Base-by-base conservation (phyloP, 306 rosid genomes). In the Fragaria nilgerrensis region DNA sequence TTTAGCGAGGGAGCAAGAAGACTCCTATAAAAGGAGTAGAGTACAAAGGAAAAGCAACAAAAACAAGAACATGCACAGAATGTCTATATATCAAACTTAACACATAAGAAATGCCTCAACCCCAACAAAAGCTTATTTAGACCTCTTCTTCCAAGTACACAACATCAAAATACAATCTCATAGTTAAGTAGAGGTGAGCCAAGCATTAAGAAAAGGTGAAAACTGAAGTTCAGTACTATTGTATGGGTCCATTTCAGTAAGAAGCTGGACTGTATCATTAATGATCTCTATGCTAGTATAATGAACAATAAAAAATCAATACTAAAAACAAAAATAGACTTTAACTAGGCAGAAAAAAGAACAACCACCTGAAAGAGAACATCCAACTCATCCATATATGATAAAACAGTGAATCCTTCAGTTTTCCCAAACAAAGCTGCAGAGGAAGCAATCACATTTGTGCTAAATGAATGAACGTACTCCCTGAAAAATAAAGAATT, bases 381-480 rank as follows among this genome's bases (percentile, higher is more conserved):
- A 84, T 79, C 83, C 78, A 90, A 73, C 82, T 94, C 98, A 77
- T 94, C 96, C 86, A 92, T 76, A 82, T 84, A 94, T 63, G 88
- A 79, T 43, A 88, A 84, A 79, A 81, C 75, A 65, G 92, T 88
- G 86, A 92, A 82, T 73, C 98, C 96, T 77, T 78, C 81, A 49
- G 89, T 81, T 5, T 47, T 83, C 67, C 86, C 85, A 79, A 68
- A 86, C 58, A 86, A 79, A 76, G 93, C 80, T 76, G 87, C 84
- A 20, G 97, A 89, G 66, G 86, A 82, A 80, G 92, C 80, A 68
- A 80, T 64, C 53, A 79, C 75, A 63, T 82, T 81, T 78, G 86
- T 81, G 88, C 93, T 83, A 77, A 94, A 84, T 50, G 98, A 89
- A 83, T 84, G 87, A 81, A 85, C 70, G 81, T 63, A 86, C 72